Evolutionary conservation across 176 grass and related monocot genomes (phyloP).

Genomic region (Alloteropsis semialata): DNA sequence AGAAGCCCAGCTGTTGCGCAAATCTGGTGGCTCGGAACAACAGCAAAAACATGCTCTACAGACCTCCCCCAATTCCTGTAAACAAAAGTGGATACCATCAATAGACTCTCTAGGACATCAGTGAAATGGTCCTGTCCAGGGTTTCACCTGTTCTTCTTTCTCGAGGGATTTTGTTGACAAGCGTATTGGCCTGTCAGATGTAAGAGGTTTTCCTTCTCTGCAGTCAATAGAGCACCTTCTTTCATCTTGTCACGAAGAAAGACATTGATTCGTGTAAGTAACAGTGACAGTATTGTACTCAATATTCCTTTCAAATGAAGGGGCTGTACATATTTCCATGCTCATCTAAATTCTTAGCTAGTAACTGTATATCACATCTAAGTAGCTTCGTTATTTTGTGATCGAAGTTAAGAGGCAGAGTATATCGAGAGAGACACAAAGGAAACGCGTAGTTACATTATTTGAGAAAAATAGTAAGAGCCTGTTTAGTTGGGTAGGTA

Average conservation of each 20-base stretch:
- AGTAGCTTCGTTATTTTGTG: neutral
- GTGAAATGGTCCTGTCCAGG: neutral
- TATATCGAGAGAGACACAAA: neutral
- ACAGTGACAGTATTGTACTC: neutral
- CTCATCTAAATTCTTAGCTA: neutral
- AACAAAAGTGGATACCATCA: constrained; percentile 55
- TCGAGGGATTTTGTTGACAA: constrained; percentile 35
- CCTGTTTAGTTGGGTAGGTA: no score
- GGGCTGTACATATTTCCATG: neutral
- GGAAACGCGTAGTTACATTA: neutral
- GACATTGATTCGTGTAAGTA: constrained; percentile 24
- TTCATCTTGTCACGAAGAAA: neutral
- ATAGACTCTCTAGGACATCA: constrained; percentile 13
- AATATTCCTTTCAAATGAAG: neutral
- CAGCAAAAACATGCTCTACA: constrained; percentile 41
- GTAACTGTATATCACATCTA: neutral
- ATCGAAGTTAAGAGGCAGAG: neutral
- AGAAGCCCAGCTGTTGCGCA: constrained; percentile 44
- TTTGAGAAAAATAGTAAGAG: neutral
- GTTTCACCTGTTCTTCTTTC: neutral
- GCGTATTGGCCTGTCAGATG: constrained; percentile 44
- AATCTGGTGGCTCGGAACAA: constrained; percentile 54
- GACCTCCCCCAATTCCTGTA: constrained; percentile 57
- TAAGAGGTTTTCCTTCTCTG: constrained; percentile 28
- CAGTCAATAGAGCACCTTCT: neutral